Percentiles rank a stretch among this genome's conserved stretches.
phyloP scores from a whole-genome alignment of 2,329 filamentous ascomycete genomes.

The Byssoonygena ceratinophila region DNA sequence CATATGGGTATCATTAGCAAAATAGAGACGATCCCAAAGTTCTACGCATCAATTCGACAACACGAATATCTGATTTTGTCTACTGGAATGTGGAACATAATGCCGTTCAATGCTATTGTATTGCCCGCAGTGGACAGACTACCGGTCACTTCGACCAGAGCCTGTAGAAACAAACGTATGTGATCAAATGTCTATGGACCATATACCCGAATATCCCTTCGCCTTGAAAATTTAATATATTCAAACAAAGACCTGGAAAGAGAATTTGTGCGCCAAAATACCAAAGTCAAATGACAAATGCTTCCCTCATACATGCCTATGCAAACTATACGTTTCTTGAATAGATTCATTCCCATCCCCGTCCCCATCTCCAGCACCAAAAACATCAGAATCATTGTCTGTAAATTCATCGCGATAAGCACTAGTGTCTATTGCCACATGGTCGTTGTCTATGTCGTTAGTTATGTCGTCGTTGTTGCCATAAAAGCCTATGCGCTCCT shows the following conservation, averaged over 20 bases:
- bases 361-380: conserved; percentile 33
- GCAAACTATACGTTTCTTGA: conserved; percentile 33
- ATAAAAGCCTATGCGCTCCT: conserved; percentile 34
- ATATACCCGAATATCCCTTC: conserved; percentile 14
- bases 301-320: conserved; percentile 25
- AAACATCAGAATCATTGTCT: conserved; percentile 43
- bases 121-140: too few species aligned
- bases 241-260: conserved; percentile 3
- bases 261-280: conserved; percentile 1
- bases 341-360: too few species aligned
- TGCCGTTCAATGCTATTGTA: too few species aligned
- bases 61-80: too few species aligned
- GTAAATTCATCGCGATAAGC: conserved; percentile 47
- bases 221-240: neutral
- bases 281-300: neutral
- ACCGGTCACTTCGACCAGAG: too few species aligned
- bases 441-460: conserved; percentile 40
- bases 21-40: too few species aligned
- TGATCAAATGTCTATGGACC: neutral
- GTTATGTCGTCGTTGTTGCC: conserved; percentile 34
- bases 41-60: too few species aligned
- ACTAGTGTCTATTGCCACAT: conserved; percentile 22
- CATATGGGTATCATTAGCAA: too few species aligned
- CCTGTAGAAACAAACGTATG: too few species aligned
- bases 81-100: too few species aligned